Conservation (phyloP, 176 grass and related monocot genomes). For the Zizania latifolia region DNA sequence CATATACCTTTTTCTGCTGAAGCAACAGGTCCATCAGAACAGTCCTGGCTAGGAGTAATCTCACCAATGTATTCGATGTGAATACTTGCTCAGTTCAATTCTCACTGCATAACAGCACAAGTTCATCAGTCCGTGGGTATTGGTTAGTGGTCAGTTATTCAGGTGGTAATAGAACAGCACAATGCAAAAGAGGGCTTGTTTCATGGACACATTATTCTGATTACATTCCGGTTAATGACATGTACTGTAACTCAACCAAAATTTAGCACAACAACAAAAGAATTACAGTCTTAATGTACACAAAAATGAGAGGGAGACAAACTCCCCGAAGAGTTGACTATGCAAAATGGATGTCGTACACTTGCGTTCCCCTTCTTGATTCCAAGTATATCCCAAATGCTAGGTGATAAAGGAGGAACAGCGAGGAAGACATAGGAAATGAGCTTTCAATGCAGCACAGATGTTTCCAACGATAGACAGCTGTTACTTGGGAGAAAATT, state of each 20-base stretch:
- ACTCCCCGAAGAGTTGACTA: constrained; percentile 20
- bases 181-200: constrained; percentile 16
- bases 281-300: constrained; percentile 48
- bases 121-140: not conserved
- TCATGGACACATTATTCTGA: constrained; percentile 21
- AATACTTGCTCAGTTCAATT: not conserved
- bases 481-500: constrained; percentile 1
- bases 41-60: not conserved
- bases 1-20: not conserved
- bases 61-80: not conserved
- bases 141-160: not conserved
- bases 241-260: constrained; percentile 28
- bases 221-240: constrained; percentile 29
- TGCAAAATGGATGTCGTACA: constrained; percentile 36
- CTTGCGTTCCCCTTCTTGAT: not conserved
- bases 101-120: not conserved
- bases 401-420: not conserved
- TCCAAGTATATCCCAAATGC: constrained; percentile 27
- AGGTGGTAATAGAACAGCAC: not conserved
- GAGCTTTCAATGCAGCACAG: not conserved
- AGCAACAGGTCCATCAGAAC: not conserved
- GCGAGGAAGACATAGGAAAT: not conserved
- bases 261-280: constrained; percentile 13
- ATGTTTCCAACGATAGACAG: not conserved
- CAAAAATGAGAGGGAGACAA: constrained; percentile 31